A percentile compares a stretch with the other conserved stretches of the same genome.
phyloP scores from a whole-genome alignment of 2,329 filamentous ascomycete genomes.

The Blumeria graminis region DNA sequence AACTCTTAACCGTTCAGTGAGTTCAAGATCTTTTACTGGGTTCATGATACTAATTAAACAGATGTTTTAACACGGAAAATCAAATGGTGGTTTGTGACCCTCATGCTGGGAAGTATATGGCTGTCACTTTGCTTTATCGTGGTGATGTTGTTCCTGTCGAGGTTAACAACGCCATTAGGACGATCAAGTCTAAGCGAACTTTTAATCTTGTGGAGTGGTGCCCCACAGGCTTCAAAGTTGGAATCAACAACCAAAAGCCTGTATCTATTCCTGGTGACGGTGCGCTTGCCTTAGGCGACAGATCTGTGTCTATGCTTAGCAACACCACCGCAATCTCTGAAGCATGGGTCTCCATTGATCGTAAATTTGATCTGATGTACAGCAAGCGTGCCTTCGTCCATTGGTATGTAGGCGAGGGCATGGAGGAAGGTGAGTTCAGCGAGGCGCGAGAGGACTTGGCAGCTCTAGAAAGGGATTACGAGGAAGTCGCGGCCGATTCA shows the following conservation, averaged over 20 bases:
- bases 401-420: slow-evolving; percentile 99
- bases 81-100: slow-evolving; percentile 48
- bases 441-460: slow-evolving; percentile 97
- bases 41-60: slow-evolving; percentile 5
- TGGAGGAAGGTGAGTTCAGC: slow-evolving; percentile 99
- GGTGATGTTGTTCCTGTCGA: slow-evolving; percentile 40
- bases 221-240: slow-evolving; percentile 44
- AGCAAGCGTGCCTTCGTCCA: slow-evolving; percentile 99
- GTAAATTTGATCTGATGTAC: slow-evolving; percentile 99
- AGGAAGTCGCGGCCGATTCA: slow-evolving; percentile 91
- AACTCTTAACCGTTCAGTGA: slow-evolving; percentile 39
- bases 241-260: slow-evolving; percentile 40
- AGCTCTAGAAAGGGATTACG: slow-evolving; percentile 93
- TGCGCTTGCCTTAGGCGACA: slow-evolving; percentile 28
- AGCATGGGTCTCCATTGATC: slow-evolving; percentile 85
- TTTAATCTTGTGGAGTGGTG: slow-evolving; percentile 48
- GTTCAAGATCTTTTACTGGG: slow-evolving; percentile 5
- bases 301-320: slow-evolving; percentile 54
- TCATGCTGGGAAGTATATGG: slow-evolving; percentile 45
- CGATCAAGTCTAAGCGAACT: slow-evolving; percentile 37
- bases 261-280: slow-evolving; percentile 18
- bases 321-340: slow-evolving; percentile 98
- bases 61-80: slow-evolving; percentile 41
- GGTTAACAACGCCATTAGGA: slow-evolving; percentile 30
- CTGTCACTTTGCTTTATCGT: slow-evolving; percentile 39